Conservation (phyloP, 2,329 filamentous ascomycete species). For the Fusarium oxysporum region DNA sequence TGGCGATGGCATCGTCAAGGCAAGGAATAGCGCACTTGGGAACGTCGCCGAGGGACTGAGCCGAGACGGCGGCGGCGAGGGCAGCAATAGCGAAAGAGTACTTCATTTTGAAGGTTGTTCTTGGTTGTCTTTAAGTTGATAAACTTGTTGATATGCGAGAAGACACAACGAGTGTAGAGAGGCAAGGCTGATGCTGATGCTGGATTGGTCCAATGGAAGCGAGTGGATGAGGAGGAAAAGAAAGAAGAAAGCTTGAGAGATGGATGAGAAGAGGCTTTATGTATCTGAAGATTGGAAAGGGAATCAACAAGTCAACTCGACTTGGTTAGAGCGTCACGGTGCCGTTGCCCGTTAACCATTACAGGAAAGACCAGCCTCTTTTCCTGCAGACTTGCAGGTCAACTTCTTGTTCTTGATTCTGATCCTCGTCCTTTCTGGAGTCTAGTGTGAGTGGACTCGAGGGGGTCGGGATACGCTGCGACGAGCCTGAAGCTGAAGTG, state of each 20-base stretch:
- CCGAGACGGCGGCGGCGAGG: constrained; percentile 51
- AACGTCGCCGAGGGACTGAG: constrained; percentile 51
- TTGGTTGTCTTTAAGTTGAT: constrained; percentile 1
- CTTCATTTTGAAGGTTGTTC: constrained; percentile 53
- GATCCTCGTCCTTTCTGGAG: constrained; percentile 6
- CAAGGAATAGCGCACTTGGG: constrained; percentile 55
- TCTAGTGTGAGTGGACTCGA: constrained; percentile 14
- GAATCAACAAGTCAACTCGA: neutral
- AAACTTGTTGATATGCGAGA: constrained; percentile 15
- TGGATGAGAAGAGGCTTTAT: constrained; percentile 47
- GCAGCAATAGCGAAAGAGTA: constrained; percentile 50
- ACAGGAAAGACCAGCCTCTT: constrained; percentile 28
- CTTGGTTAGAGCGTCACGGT: constrained; percentile 2
- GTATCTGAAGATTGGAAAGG: constrained; percentile 33
- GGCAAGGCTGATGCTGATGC: constrained; percentile 18
- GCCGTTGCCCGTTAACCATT: constrained; percentile 8
- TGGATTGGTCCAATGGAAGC: constrained; percentile 40
- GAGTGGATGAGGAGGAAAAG: constrained; percentile 48
- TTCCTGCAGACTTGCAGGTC: constrained; percentile 10
- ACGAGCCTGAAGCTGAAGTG: constrained; percentile 29
- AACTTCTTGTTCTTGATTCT: constrained; percentile 24
- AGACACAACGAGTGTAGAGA: constrained; percentile 47
- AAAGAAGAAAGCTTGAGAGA: constrained; percentile 18
- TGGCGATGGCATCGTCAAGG: constrained; percentile 49
- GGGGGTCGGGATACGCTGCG: constrained; percentile 35